A percentile compares a stretch with the other conserved stretches of the same genome.
These are phyloP conservation scores for Pyrenophora teres DNA, from an alignment of 2,329 filamentous ascomycete species.

Conservation along the genomic window DNA sequence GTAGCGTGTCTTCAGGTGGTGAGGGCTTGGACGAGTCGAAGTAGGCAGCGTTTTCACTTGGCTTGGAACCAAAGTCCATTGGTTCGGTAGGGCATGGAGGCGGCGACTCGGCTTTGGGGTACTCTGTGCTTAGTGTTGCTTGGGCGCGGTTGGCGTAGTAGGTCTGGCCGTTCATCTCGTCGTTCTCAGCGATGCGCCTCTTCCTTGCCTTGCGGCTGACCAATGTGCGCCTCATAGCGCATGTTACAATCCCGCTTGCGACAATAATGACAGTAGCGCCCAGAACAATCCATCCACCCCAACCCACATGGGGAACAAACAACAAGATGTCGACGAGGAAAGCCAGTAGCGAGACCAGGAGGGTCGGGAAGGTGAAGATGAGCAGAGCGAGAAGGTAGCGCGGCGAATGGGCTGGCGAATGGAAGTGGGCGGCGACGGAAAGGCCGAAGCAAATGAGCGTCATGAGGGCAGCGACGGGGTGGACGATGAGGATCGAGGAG, in stretches of 20 bases:
- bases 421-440: conserved; percentile 80
- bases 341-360: conserved; percentile 80
- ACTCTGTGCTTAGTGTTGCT: conserved; percentile 43
- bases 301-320: conserved; percentile 90
- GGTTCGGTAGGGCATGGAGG: conserved; percentile 59
- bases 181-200: conserved; percentile 88
- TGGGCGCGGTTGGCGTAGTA: conserved; percentile 66
- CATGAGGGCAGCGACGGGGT: conserved; percentile 86
- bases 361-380: conserved; percentile 82
- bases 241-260: conserved; percentile 81
- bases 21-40: conserved; percentile 67
- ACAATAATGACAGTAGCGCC: conserved; percentile 85
- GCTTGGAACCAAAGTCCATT: conserved; percentile 60
- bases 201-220: conserved; percentile 92
- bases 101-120: conserved; percentile 59
- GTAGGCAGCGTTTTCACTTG: conserved; percentile 64
- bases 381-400: conserved; percentile 84
- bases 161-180: conserved; percentile 95
- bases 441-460: conserved; percentile 84
- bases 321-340: conserved; percentile 93
- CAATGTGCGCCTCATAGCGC: conserved; percentile 90
- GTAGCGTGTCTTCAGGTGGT: conserved; percentile 69
- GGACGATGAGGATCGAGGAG: conserved; percentile 88
- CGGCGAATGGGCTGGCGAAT: conserved; percentile 84
- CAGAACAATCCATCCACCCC: conserved; percentile 92